Percentiles rank a stretch among this genome's conserved stretches.
Evolutionary conservation across 1,139 yeast genomes (phyloP).

Genomic region (Tardiomyces digboiensis): DNA sequence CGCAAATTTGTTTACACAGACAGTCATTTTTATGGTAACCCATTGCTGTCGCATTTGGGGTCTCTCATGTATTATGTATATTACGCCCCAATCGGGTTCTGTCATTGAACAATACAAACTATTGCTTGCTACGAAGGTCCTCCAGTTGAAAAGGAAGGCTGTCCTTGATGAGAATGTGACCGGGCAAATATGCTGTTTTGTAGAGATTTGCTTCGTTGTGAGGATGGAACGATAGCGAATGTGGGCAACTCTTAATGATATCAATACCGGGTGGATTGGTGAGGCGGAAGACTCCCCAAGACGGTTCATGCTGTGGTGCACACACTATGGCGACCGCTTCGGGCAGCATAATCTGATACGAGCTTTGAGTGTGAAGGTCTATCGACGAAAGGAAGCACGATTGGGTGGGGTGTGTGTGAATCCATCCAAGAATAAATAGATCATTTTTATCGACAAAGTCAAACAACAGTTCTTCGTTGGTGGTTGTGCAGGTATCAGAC

Average conservation of each 20-base stretch:
- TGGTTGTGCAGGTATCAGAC: slow-evolving; percentile 46
- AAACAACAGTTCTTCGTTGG: slow-evolving; percentile 45
- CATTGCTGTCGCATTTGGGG: not conserved
- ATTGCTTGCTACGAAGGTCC: slow-evolving; percentile 26
- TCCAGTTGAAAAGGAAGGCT: slow-evolving; percentile 36
- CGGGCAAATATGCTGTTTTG: slow-evolving; percentile 36
- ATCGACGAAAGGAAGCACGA: slow-evolving; percentile 52
- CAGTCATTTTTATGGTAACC: too few species aligned
- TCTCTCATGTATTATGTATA: not conserved
- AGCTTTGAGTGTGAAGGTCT: slow-evolving; percentile 53
- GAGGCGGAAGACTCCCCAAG: slow-evolving; percentile 44
- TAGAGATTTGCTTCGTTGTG: slow-evolving; percentile 42
- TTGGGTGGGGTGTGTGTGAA: slow-evolving; percentile 61
- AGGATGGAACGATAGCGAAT: slow-evolving; percentile 42
- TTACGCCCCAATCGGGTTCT: not conserved
- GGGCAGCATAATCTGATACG: slow-evolving; percentile 57
- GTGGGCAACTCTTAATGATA: slow-evolving; percentile 37
- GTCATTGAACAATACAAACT: not conserved
- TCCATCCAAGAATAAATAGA: slow-evolving; percentile 55
- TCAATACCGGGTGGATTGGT: slow-evolving; percentile 52
- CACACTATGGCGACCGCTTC: slow-evolving; percentile 57
- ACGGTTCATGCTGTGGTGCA: slow-evolving; percentile 40
- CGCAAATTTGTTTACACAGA: too few species aligned
- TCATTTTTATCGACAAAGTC: slow-evolving; percentile 42
- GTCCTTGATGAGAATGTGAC: slow-evolving; percentile 38